phyloP scores from a whole-genome alignment of 2,329 filamentous ascomycete species.

The Arthrobotrys sinensis region DNA sequence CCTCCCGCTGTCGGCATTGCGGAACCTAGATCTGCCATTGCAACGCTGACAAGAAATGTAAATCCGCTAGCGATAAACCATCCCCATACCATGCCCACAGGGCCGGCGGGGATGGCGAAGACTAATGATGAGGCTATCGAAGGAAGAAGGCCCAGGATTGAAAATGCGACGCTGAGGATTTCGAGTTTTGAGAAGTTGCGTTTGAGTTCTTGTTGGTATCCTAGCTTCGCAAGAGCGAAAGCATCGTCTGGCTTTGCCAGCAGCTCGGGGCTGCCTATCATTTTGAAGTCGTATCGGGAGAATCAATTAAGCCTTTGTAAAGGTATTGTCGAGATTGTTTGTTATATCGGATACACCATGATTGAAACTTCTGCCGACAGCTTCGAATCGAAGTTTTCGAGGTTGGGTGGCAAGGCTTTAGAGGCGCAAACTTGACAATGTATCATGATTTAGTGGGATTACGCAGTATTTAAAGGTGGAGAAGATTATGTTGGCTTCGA shows the following conservation, averaged over 20 bases:
- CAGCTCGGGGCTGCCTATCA: slow-evolving; percentile 18
- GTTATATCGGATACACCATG: slow-evolving; percentile 41
- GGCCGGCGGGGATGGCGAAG: slow-evolving; percentile 75
- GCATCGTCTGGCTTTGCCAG: slow-evolving; percentile 56
- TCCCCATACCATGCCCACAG: slow-evolving; percentile 75
- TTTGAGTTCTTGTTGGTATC: slow-evolving; percentile 73
- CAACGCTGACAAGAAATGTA: slow-evolving; percentile 75
- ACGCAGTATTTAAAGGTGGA: slow-evolving; percentile 35
- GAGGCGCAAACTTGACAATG: slow-evolving; percentile 19
- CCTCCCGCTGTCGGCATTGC: slow-evolving; percentile 68
- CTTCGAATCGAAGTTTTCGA: background rate
- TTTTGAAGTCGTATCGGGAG: slow-evolving; percentile 10
- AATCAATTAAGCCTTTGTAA: background rate
- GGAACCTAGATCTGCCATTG: slow-evolving; percentile 70
- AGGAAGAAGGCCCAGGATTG: slow-evolving; percentile 74
- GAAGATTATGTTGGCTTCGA: slow-evolving; percentile 6
- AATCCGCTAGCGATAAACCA: slow-evolving; percentile 75
- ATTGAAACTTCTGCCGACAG: slow-evolving; percentile 2
- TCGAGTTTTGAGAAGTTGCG: slow-evolving; percentile 76
- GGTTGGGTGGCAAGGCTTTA: background rate
- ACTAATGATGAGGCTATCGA: slow-evolving; percentile 75
- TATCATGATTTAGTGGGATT: background rate
- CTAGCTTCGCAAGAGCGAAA: slow-evolving; percentile 46
- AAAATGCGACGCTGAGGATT: slow-evolving; percentile 74
- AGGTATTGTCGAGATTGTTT: background rate